Conservation (phyloP, 192 early-diverging fungal genomes). For the Chytriomyces sp. region DNA sequence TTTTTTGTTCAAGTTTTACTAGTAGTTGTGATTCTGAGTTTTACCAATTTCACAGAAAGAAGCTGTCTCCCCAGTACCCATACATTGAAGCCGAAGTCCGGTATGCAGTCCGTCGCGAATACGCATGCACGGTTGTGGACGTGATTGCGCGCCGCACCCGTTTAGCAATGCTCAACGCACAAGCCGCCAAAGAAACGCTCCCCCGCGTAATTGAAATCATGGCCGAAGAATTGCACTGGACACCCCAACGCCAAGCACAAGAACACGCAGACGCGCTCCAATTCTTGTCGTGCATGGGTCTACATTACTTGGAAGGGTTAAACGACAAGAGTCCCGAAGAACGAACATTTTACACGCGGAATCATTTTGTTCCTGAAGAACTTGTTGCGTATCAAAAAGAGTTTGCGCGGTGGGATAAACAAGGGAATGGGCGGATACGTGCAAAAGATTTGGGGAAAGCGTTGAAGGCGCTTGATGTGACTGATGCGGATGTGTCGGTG, state of each 20-base stretch:
- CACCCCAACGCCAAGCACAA: conserved; percentile 61
- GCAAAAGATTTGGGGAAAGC: conserved; percentile 57
- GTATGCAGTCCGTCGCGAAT: conserved; percentile 90
- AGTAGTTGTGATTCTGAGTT: neutral
- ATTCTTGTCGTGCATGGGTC: conserved; percentile 93
- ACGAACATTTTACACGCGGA: conserved; percentile 51
- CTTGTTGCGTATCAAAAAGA: conserved; percentile 60
- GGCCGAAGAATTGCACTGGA: conserved; percentile 86
- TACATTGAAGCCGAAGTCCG: conserved; percentile 94
- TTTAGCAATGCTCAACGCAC: conserved; percentile 91
- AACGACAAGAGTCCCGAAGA: conserved; percentile 36
- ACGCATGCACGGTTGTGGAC: conserved; percentile 92
- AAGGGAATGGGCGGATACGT: conserved; percentile 65
- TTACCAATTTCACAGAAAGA: conserved; percentile 47
- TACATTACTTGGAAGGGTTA: conserved; percentile 45
- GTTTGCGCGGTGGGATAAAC: conserved; percentile 59
- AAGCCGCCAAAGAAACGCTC: conserved; percentile 84
- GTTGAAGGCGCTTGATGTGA: conserved; percentile 55
- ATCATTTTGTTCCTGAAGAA: conserved; percentile 69
- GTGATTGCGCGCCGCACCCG: conserved; percentile 90
- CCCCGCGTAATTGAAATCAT: conserved; percentile 91
- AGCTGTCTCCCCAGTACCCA: conserved; percentile 82
- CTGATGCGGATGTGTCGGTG: conserved; percentile 47
- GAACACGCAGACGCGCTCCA: conserved; percentile 74
- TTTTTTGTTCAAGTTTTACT: neutral